Evolutionary conservation across 179 eudicot species (phyloP), one percentile per base, ranked within the genome.

Genomic region (Heliamphora pulchella): DNA sequence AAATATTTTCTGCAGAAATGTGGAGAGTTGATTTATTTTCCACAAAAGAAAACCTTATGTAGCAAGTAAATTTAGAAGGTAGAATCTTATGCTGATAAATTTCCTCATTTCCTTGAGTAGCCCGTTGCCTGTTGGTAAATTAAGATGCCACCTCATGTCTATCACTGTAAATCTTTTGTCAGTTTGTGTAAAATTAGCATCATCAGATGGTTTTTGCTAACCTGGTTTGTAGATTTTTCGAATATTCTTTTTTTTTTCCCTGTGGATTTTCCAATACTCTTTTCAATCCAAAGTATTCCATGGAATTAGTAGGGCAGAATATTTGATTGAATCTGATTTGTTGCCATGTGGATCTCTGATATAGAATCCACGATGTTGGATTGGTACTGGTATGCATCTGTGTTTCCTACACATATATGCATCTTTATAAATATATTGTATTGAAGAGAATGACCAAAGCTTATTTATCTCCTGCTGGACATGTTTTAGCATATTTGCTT

Each of bases 341-440:
- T 70, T 44, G 18, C 75, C 39, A 71, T 64, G 68, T 71, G 57
- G 57, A 47, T 71, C 57, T 47, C 75, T 48, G 39, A 18, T n/a
- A 51, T 71, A 71, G 75, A 8, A 48, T 50, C 75, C 55, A 3
- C 18, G 54, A n/a, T 8, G 75, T 48, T 71, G 75, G 0, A 7
- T 69, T 15, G 48, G 74, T 69, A 1, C 54, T 15, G 53, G 53
- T 43, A n/a, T 31, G 31, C 31, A 31, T 31, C 31, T 31, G 31
- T 31, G 31, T 31, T 31, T 31, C 31, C 31, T 31, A 31, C 31
- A 31, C 69, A 22, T 65, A 43, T 65, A 22, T 65, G 69, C 69
- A 39, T 39, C 69, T 13, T 1, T 39, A 18, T 14, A 5, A 0
- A 8, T 39, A 65, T 65, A 65, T 65, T 13, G 44, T 10, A 39